Conservation (phyloP, 2,329 filamentous ascomycete species). For the Venturia asperata region DNA sequence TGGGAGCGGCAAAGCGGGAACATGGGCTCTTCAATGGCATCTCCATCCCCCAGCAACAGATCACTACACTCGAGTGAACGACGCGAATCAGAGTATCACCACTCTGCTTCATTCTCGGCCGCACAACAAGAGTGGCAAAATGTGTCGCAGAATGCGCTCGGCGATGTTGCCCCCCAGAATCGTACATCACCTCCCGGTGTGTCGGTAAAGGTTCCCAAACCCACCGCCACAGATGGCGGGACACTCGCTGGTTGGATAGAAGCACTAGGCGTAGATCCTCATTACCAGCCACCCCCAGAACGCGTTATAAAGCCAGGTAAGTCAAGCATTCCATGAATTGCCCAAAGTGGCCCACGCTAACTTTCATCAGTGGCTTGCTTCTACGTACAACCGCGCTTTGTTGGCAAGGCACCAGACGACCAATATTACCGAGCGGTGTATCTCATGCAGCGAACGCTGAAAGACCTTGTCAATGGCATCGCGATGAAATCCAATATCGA, state of each 20-base stretch:
- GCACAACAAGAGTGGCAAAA: slow-evolving; percentile 52
- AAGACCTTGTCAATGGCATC: slow-evolving; percentile 65
- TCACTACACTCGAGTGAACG: slow-evolving; percentile 35
- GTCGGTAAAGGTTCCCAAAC: slow-evolving; percentile 48
- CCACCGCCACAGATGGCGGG: slow-evolving; percentile 49
- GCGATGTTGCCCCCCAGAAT: slow-evolving; percentile 35
- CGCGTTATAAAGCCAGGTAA: slow-evolving; percentile 59
- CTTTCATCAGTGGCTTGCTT: slow-evolving; percentile 67
- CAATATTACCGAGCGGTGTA: slow-evolving; percentile 81
- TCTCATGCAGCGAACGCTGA: slow-evolving; percentile 65
- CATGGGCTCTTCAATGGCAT: slow-evolving; percentile 50
- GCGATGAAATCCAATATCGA: slow-evolving; percentile 77
- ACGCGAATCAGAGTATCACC: slow-evolving; percentile 37
- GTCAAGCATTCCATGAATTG: slow-evolving; percentile 25
- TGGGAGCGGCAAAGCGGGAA: slow-evolving; percentile 46
- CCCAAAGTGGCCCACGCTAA: slow-evolving; percentile 20
- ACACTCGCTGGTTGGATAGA: slow-evolving; percentile 81
- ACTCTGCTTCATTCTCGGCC: slow-evolving; percentile 37
- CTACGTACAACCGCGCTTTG: slow-evolving; percentile 59
- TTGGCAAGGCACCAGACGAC: slow-evolving; percentile 43
- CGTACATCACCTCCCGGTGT: slow-evolving; percentile 25
- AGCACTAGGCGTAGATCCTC: slow-evolving; percentile 78
- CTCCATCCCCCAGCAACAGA: slow-evolving; percentile 42
- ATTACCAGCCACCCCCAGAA: slow-evolving; percentile 73
- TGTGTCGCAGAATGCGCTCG: slow-evolving; percentile 47